Percentiles rank a stretch among this genome's conserved stretches.
These are phyloP conservation scores for Nemania sp. DNA, from an alignment of 2,329 filamentous ascomycete species.

Conservation along the genomic window DNA sequence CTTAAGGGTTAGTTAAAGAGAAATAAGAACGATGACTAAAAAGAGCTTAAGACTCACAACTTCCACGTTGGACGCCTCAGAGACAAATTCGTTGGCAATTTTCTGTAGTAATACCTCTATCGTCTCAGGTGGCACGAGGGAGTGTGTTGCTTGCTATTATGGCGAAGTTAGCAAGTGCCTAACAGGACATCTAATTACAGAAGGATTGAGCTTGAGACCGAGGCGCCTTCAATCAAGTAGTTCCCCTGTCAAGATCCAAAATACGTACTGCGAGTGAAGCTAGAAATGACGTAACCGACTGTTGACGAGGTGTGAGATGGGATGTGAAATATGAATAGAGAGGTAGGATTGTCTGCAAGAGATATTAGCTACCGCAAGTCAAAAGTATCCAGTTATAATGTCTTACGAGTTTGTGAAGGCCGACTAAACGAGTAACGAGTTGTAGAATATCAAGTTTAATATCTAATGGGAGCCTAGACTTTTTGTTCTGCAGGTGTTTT, in stretches of 20 bases:
- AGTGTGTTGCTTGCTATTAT: conserved; percentile 80
- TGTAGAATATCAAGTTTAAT: conserved; percentile 92
- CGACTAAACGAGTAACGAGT: conserved; percentile 89
- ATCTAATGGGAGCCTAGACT: conserved; percentile 86
- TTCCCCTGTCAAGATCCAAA: not conserved
- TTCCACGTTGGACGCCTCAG: conserved; percentile 89
- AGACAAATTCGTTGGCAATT: conserved; percentile 98
- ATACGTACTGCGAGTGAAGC: conserved; percentile 77
- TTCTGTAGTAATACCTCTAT: conserved; percentile 92
- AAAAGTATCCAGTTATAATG: not conserved
- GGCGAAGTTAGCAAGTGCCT: conserved; percentile 10
- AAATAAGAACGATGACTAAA: not conserved
- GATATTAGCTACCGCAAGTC: conserved; percentile 53
- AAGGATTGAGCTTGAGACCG: not conserved
- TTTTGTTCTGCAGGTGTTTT: conserved; percentile 89
- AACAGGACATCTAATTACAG: not conserved
- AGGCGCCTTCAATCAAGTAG: not conserved
- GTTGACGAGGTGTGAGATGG: conserved; percentile 87
- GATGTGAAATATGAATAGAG: conserved; percentile 98
- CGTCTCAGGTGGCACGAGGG: conserved; percentile 89
- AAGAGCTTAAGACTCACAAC: conserved; percentile 59
- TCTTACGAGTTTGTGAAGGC: conserved; percentile 77
- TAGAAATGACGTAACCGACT: conserved; percentile 90
- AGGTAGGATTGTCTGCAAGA: conserved; percentile 75
- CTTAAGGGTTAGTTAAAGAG: conserved; percentile 16